Conservation (phyloP, 1,284 basidiomycete genomes). For the Ceratobasidium sp. region DNA sequence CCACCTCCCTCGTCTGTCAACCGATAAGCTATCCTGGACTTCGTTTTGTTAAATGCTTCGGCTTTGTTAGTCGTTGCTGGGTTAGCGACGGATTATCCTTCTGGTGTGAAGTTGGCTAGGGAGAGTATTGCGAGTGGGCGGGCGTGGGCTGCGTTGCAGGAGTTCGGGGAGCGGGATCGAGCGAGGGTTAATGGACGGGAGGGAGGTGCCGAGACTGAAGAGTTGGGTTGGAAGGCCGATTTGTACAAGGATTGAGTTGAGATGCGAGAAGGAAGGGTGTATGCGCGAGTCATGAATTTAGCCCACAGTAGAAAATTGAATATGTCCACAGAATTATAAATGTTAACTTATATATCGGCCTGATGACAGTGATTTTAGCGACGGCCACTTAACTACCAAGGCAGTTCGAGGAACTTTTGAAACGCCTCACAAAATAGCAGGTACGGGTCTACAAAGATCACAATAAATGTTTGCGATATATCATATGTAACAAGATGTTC, state of each 20-base stretch:
- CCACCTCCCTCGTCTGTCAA: slow-evolving; percentile 51
- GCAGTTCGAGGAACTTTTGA: too few species aligned
- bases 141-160: slow-evolving; percentile 76
- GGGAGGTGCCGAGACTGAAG: slow-evolving; percentile 30
- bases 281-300: too few species aligned
- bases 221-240: slow-evolving; percentile 39
- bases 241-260: slow-evolving; percentile 18
- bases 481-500: too few species aligned
- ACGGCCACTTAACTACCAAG: too few species aligned
- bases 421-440: too few species aligned
- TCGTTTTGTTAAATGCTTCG: slow-evolving; percentile 86
- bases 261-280: neutral
- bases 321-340: too few species aligned
- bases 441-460: too few species aligned
- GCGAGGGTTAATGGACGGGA: slow-evolving; percentile 10
- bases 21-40: slow-evolving; percentile 75
- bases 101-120: slow-evolving; percentile 78
- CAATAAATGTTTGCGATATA: too few species aligned
- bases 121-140: slow-evolving; percentile 77
- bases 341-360: too few species aligned
- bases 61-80: slow-evolving; percentile 86
- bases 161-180: slow-evolving; percentile 53
- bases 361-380: too few species aligned
- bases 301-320: too few species aligned
- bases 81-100: slow-evolving; percentile 70